Evolutionary conservation across 2,329 filamentous ascomycete genomes (phyloP).

Genomic region (Paecilomyces formosus): DNA sequence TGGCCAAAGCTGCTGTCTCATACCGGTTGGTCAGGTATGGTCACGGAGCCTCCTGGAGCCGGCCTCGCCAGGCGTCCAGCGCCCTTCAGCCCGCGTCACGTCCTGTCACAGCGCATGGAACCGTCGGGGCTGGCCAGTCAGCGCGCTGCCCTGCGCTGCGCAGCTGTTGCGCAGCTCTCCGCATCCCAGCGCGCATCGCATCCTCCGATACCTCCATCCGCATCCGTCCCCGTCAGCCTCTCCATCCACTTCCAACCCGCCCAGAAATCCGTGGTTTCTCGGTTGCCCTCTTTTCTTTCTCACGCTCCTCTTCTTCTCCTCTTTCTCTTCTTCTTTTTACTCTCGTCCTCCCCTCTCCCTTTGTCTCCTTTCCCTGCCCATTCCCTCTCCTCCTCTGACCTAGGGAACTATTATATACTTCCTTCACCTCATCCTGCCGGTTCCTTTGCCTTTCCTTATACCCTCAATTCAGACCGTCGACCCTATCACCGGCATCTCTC

Average conservation of each 20-base stretch:
- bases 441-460: not conserved
- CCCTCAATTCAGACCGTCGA: constrained; percentile 1
- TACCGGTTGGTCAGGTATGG: not conserved
- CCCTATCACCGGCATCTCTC: constrained; percentile 1
- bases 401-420: not conserved
- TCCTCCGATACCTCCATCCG: not conserved
- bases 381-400: not conserved
- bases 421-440: not conserved
- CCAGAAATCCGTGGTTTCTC: not conserved
- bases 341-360: constrained; percentile 9
- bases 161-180: constrained; percentile 7
- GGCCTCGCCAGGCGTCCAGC: not conserved
- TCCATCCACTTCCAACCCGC: constrained; percentile 3
- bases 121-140: not conserved
- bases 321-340: constrained; percentile 7
- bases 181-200: constrained; percentile 14
- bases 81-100: not conserved
- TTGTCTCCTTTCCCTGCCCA: constrained; percentile 8
- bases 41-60: not conserved
- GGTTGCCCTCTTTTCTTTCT: not conserved
- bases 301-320: not conserved
- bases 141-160: not conserved
- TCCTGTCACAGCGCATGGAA: not conserved
- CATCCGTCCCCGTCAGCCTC: constrained; percentile 9
- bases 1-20: not conserved